phyloP scores from a whole-genome alignment of 306 rosid species.

The Fagus sylvatica region DNA sequence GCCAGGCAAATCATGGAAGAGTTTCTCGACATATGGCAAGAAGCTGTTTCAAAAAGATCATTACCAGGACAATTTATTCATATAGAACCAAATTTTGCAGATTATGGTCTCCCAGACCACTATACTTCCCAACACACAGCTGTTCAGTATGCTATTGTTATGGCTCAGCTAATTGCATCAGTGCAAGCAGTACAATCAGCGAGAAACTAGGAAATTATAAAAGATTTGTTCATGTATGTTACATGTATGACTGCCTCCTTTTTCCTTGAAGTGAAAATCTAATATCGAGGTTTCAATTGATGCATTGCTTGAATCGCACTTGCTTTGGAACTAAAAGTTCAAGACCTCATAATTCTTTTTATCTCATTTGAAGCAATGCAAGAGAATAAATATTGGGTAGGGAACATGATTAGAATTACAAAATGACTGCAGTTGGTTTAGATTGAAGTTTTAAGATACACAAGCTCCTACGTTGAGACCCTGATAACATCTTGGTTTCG shows the following conservation, averaged over 20 bases:
- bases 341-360: too few relatives aligned
- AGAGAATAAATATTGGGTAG: too few relatives aligned
- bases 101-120: conserved; percentile 69
- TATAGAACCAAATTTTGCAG: conserved; percentile 67
- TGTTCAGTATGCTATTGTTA: conserved; percentile 74
- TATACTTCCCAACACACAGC: conserved; percentile 83
- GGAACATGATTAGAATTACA: too few relatives aligned
- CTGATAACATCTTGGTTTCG: too few relatives aligned
- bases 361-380: too few relatives aligned
- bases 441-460: too few relatives aligned
- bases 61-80: conserved; percentile 87
- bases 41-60: conserved; percentile 69
- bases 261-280: conserved; percentile 3
- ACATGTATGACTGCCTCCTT: conserved; percentile 8
- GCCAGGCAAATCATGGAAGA: conserved; percentile 74
- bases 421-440: too few relatives aligned
- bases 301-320: neutral
- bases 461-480: too few relatives aligned
- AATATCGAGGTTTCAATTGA: neutral
- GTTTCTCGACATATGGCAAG: conserved; percentile 71
- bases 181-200: conserved; percentile 52
- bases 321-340: neutral
- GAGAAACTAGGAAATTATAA: conserved; percentile 47
- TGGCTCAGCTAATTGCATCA: conserved; percentile 76
- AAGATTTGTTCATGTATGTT: neutral